Evolutionary conservation across 2,329 filamentous ascomycete genomes (phyloP).

Genomic region (Periglandula ipomoeae): DNA sequence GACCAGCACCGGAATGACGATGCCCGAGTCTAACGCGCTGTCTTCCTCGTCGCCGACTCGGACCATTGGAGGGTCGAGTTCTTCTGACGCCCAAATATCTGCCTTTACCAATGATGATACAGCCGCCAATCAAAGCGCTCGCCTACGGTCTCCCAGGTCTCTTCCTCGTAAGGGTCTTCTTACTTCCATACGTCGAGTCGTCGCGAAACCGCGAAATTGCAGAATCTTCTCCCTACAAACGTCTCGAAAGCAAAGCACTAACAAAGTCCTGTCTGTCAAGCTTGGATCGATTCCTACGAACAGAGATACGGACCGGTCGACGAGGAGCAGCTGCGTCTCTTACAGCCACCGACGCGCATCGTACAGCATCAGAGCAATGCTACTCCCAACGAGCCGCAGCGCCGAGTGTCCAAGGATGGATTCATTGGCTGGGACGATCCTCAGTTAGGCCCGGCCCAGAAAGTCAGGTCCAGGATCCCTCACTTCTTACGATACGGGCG

Average conservation of each 20-base stretch:
- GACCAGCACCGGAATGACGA: conserved; percentile 1
- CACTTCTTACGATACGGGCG: conserved; percentile 39
- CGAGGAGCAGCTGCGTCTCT: conserved; percentile 29
- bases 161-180: conserved; percentile 18
- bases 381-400: conserved; percentile 26
- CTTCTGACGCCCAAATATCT: conserved; percentile 8
- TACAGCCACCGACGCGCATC: conserved; percentile 29
- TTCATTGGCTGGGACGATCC: conserved; percentile 34
- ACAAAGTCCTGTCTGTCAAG: conserved; percentile 35
- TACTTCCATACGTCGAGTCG: neutral
- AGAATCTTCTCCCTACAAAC: no score
- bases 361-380: conserved; percentile 33
- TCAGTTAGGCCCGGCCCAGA: conserved; percentile 24
- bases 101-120: conserved; percentile 7
- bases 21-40: conserved; percentile 4
- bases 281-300: conserved; percentile 42
- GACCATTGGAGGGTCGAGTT: conserved; percentile 9
- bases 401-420: conserved; percentile 39
- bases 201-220: no score
- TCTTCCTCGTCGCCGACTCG: conserved; percentile 10
- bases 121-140: conserved; percentile 10
- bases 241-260: no score
- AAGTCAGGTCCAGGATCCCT: conserved; percentile 29
- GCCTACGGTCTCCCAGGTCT: conserved; percentile 19
- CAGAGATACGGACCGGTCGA: conserved; percentile 27